Percentiles rank a stretch among this genome's conserved stretches.
These are phyloP conservation scores for Kodamaea leandrae DNA, from an alignment of 805 yeast species.

Conservation along the genomic window DNA sequence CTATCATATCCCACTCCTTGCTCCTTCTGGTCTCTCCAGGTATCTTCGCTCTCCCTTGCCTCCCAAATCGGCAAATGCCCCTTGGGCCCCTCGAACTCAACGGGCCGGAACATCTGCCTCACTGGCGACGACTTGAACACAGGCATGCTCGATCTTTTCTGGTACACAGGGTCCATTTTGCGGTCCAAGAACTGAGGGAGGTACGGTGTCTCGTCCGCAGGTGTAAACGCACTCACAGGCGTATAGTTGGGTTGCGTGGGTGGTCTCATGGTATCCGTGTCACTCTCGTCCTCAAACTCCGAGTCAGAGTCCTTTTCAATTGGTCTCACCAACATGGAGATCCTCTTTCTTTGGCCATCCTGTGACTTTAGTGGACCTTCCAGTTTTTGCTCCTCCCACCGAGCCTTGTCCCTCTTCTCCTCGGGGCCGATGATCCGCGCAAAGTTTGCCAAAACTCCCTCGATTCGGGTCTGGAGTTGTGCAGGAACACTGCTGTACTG, in stretches of 20 bases:
- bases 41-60: not conserved
- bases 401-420: too few relatives aligned
- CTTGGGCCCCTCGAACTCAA: too few relatives aligned
- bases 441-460: conserved; percentile 6
- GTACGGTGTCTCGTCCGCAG: conserved; percentile 7
- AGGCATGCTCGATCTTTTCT: conserved; percentile 5
- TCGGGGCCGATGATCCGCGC: conserved; percentile 5
- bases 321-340: conserved; percentile 9
- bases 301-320: conserved; percentile 13
- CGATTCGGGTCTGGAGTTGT: conserved; percentile 8
- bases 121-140: conserved; percentile 1
- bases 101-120: too few relatives aligned
- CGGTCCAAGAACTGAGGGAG: conserved; percentile 8
- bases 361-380: not conserved
- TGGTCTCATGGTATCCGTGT: conserved; percentile 1
- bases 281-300: conserved; percentile 14
- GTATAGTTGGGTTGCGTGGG: conserved; percentile 4
- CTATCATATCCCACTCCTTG: not conserved
- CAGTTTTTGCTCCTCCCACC: too few relatives aligned
- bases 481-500: conserved; percentile 12
- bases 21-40: not conserved
- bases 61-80: too few relatives aligned
- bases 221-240: conserved; percentile 10
- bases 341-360: not conserved
- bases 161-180: conserved; percentile 8